Percentiles rank a stretch among this genome's conserved stretches.
Evolutionary conservation across 306 rosid genomes (phyloP).

Genomic region (Parietaria judaica): DNA sequence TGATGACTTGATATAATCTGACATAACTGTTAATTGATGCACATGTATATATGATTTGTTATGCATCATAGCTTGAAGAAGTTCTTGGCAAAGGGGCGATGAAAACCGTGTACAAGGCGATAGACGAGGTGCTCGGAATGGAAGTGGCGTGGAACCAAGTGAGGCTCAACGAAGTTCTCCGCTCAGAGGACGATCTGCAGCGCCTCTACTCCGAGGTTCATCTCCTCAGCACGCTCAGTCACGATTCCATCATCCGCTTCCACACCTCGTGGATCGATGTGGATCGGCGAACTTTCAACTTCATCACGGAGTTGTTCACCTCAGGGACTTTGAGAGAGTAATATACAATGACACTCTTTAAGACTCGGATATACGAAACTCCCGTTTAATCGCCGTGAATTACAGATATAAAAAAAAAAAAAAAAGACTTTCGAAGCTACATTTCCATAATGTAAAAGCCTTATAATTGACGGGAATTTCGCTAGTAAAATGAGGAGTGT

Average conservation of each 20-base stretch:
- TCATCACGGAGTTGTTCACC: conserved; percentile 81
- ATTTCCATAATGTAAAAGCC: too few relatives aligned
- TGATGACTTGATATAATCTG: too few relatives aligned
- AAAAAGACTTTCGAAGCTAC: too few relatives aligned
- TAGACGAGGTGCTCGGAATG: conserved; percentile 71
- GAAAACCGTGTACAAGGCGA: conserved; percentile 86
- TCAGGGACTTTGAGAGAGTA: conserved; percentile 89
- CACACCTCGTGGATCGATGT: conserved; percentile 80
- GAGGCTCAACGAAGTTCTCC: conserved; percentile 55
- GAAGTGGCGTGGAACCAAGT: conserved; percentile 95
- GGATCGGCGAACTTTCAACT: conserved; percentile 61
- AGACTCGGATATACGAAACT: too few relatives aligned
- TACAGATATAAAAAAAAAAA: too few relatives aligned
- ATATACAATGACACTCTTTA: background rate
- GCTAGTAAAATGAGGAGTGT: too few relatives aligned
- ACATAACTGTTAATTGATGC: too few relatives aligned
- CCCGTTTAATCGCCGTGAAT: too few relatives aligned
- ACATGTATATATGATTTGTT: background rate
- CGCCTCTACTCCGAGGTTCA: conserved; percentile 91
- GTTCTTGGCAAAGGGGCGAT: conserved; percentile 88
- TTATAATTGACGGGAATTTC: too few relatives aligned
- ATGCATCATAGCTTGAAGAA: conserved; percentile 43
- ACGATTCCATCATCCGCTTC: conserved; percentile 61
- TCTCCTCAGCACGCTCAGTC: conserved; percentile 80
- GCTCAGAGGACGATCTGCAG: conserved; percentile 66